Conservation (phyloP, 192 early-diverging fungal genomes). For the Funneliformis mosseae region DNA sequence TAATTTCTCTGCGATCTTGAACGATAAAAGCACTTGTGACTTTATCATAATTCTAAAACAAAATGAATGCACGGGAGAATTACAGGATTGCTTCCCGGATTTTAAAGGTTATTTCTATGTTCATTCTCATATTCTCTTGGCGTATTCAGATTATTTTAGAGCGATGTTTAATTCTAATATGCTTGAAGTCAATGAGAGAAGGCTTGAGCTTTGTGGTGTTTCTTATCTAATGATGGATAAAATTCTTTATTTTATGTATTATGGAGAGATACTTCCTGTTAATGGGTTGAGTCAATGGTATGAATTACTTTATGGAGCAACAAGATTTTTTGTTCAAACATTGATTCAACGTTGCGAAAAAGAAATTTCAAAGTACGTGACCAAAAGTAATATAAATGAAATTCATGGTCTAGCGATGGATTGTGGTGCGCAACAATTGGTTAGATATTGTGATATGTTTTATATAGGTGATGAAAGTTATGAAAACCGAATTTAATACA, state of each 20-base stretch:
- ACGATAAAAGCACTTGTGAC: neutral
- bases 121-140: neutral
- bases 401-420: neutral
- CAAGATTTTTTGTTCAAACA: neutral
- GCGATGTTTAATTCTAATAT: slow-evolving; percentile 1
- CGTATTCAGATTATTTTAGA: neutral
- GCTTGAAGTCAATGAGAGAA: neutral
- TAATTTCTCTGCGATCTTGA: neutral
- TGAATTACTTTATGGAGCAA: neutral
- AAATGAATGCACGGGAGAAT: neutral
- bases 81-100: too few species aligned
- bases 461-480: too few species aligned
- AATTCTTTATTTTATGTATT: neutral
- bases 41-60: neutral
- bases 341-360: slow-evolving; percentile 7
- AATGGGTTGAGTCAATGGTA: neutral
- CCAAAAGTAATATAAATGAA: neutral
- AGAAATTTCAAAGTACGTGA: neutral
- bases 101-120: neutral
- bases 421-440: slow-evolving; percentile 8
- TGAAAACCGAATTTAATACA: too few species aligned
- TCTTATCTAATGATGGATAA: neutral
- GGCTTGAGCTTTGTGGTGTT: neutral
- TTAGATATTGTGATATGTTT: slow-evolving; percentile 7
- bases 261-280: neutral